These are phyloP conservation scores for Hirschioporus abietinus DNA, from an alignment of 768 basidiomycete species.

Conservation along the genomic window DNA sequence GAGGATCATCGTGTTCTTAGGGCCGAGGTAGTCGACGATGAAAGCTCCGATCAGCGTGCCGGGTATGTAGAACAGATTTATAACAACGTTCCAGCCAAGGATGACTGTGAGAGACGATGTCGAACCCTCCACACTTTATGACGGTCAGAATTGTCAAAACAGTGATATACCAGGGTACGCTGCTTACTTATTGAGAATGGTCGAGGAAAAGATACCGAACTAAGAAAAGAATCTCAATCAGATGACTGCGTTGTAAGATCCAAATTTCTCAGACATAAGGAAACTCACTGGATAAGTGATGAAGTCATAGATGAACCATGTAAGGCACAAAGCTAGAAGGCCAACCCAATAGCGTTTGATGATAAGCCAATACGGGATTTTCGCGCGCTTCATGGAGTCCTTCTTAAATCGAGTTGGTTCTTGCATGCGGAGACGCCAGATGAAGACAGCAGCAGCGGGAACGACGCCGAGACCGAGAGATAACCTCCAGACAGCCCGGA, in stretches of 20 bases:
- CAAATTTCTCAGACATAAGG: not conserved
- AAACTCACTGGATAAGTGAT: constrained; percentile 64
- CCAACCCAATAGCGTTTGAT: constrained; percentile 75
- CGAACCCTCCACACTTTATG: constrained; percentile 51
- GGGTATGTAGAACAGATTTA: constrained; percentile 70
- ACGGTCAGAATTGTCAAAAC: constrained; percentile 5
- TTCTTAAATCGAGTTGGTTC: constrained; percentile 72
- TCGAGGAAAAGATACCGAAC: constrained; percentile 81
- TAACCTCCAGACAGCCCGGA: constrained; percentile 82
- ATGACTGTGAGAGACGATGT: constrained; percentile 47
- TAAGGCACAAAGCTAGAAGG: constrained; percentile 67
- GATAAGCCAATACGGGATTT: constrained; percentile 72
- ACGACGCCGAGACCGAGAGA: constrained; percentile 81
- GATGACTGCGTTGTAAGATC: constrained; percentile 6
- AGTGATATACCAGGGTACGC: not conserved
- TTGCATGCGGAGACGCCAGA: constrained; percentile 84
- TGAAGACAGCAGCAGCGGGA: constrained; percentile 74
- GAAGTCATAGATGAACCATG: constrained; percentile 86
- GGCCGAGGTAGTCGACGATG: constrained; percentile 67
- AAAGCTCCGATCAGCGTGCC: constrained; percentile 72
- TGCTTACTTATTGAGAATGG: constrained; percentile 59
- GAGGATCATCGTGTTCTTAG: constrained; percentile 70
- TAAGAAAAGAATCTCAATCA: constrained; percentile 18
- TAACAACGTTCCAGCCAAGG: constrained; percentile 82
- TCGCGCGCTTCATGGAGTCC: constrained; percentile 71